These are phyloP conservation scores for Cinnamomum micranthum DNA, from an alignment of 164 flowering plant genomes.

Conservation along the genomic window DNA sequence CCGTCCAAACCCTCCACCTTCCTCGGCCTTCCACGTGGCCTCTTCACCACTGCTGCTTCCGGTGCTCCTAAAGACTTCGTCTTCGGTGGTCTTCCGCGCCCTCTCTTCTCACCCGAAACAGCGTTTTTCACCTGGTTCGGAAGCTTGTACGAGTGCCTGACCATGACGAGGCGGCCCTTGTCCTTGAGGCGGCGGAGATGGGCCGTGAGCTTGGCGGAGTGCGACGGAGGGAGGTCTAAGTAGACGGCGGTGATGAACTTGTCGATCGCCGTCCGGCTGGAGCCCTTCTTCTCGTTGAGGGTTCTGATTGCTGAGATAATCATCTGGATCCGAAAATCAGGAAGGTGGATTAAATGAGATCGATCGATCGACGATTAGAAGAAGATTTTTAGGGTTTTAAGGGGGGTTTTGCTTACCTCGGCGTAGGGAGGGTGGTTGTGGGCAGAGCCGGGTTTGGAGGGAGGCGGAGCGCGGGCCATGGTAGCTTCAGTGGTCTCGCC, in stretches of 20 bases:
- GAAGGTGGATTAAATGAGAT: not conserved
- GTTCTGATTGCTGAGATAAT: not conserved
- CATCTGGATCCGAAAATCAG: not conserved
- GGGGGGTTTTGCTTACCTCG: not conserved
- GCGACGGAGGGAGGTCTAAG: not conserved
- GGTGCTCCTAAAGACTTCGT: not conserved
- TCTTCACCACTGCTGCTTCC: not conserved
- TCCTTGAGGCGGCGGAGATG: not conserved
- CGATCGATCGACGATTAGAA: not conserved
- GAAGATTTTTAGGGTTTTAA: not conserved
- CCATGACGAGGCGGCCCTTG: constrained; percentile 2
- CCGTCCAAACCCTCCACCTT: not conserved
- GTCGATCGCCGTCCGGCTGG: not conserved
- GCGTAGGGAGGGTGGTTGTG: constrained; percentile 2
- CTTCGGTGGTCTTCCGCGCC: not conserved
- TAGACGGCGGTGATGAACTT: not conserved
- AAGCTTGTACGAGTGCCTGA: not conserved
- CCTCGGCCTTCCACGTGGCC: constrained; percentile 1
- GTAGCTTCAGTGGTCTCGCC: not conserved
- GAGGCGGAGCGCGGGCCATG: not conserved
- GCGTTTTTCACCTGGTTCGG: not conserved
- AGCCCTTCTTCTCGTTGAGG: not conserved
- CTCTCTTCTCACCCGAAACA: not conserved
- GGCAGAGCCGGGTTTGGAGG: not conserved
- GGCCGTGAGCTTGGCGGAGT: not conserved